A percentile compares a stretch with the other conserved stretches of the same genome.
These are phyloP conservation scores for Trichopus zeylanicus DNA, from an alignment of 116 monocot species.

Conservation along the genomic window DNA sequence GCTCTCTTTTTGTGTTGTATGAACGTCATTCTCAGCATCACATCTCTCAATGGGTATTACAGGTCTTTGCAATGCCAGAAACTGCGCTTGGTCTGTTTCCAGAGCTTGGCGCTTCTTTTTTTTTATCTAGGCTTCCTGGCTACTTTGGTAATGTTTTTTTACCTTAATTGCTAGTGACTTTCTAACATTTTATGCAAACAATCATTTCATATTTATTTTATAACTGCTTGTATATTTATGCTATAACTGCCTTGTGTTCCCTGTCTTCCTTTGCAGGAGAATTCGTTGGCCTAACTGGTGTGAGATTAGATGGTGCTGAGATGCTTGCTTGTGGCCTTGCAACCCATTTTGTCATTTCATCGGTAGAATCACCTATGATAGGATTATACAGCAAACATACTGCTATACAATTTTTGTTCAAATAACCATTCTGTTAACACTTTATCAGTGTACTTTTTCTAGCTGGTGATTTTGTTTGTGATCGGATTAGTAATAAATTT, in stretches of 20 bases:
- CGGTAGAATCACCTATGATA: conserved; percentile 27
- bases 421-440: too few relatives aligned
- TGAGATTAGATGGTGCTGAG: conserved; percentile 72
- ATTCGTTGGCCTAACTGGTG: conserved; percentile 90
- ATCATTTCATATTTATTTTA: too few relatives aligned
- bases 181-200: too few relatives aligned
- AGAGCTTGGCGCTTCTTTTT: conserved; percentile 85
- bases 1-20: neutral
- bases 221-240: too few relatives aligned
- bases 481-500: too few relatives aligned
- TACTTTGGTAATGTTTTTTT: conserved; percentile 56
- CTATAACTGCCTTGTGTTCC: neutral
- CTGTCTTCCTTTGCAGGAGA: conserved; percentile 54
- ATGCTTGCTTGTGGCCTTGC: conserved; percentile 98
- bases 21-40: neutral
- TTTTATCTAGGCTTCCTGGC: conserved; percentile 68
- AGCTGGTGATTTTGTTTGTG: too few relatives aligned
- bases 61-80: conserved; percentile 97
- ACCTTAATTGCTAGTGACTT: conserved; percentile 1
- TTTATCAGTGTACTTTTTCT: too few relatives aligned
- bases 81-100: conserved; percentile 77
- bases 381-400: too few relatives aligned
- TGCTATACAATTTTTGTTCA: too few relatives aligned
- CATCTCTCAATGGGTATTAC: conserved; percentile 9
- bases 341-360: conserved; percentile 81